Percentiles rank a stretch among this genome's conserved stretches.
Conservation (phyloP, 1,284 basidiomycete genomes). For the Leucoagaricus sp. region DNA sequence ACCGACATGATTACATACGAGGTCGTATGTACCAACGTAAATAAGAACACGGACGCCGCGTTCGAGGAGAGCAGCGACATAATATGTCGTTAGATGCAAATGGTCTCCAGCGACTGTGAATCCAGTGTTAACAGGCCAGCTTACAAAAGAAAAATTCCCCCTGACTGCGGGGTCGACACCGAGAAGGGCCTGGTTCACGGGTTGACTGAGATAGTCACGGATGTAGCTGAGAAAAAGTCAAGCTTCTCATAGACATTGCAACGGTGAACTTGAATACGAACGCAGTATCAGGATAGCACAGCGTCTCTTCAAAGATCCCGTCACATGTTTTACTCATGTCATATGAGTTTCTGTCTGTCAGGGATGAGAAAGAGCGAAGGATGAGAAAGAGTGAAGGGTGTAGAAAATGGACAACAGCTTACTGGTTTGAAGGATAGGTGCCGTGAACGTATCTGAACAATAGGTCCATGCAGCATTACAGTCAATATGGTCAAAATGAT, state of each 20-base stretch:
- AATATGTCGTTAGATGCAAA: conserved; percentile 41
- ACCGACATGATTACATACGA: conserved; percentile 75
- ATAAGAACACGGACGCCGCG: conserved; percentile 70
- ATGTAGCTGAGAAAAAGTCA: too few relatives aligned
- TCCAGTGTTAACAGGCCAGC: conserved; percentile 37
- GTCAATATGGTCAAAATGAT: conserved; percentile 50
- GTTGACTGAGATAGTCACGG: not conserved
- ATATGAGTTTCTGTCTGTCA: conserved; percentile 45
- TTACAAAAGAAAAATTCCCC: conserved; percentile 53
- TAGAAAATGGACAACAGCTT: too few relatives aligned
- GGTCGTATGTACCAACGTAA: conserved; percentile 71
- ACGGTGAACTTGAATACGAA: conserved; percentile 41
- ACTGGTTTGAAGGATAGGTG: too few relatives aligned
- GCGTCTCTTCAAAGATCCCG: conserved; percentile 33
- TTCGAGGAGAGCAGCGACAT: conserved; percentile 75
- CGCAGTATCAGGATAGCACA: conserved; percentile 53
- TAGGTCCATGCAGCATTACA: conserved; percentile 53
- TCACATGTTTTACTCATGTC: conserved; percentile 65
- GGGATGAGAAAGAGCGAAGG: too few relatives aligned
- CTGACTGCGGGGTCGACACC: conserved; percentile 53
- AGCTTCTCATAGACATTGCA: too few relatives aligned
- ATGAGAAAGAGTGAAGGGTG: too few relatives aligned
- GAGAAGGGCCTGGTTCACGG: conserved; percentile 40
- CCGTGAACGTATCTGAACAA: conserved; percentile 34
- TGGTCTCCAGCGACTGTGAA: conserved; percentile 44